Conservation (phyloP, 306 rosid genomes). For the Arachis hypogaea region DNA sequence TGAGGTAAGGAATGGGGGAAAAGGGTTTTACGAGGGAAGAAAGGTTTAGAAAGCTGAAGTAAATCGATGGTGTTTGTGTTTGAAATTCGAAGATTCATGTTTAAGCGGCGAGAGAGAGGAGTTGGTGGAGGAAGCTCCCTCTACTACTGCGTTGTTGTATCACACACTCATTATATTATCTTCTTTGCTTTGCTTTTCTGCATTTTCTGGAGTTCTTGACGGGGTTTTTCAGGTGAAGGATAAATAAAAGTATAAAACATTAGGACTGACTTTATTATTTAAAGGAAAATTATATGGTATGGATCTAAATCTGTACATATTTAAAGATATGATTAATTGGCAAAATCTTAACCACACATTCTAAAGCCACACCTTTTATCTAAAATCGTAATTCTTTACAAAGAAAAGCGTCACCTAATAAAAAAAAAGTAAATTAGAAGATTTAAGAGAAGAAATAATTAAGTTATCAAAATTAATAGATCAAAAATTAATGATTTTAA, state of each 20-base stretch:
- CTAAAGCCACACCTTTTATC: too few species aligned
- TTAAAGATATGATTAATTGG: too few species aligned
- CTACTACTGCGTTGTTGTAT: not conserved
- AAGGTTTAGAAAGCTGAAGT: slow-evolving; percentile 54
- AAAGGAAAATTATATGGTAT: too few species aligned
- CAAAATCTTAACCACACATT: too few species aligned
- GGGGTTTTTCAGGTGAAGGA: not conserved
- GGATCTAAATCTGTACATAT: too few species aligned
- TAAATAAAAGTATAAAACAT: too few species aligned
- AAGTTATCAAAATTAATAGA: too few species aligned
- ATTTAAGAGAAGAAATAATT: too few species aligned
- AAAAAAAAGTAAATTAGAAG: too few species aligned
- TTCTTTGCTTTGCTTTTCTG: not conserved
- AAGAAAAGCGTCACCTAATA: too few species aligned
- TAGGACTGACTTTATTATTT: not conserved
- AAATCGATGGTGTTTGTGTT: slow-evolving; percentile 45
- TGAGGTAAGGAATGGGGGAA: slow-evolving; percentile 41
- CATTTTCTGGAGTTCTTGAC: not conserved
- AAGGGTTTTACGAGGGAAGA: slow-evolving; percentile 47
- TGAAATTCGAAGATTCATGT: slow-evolving; percentile 57
- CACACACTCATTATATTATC: not conserved
- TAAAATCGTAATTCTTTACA: too few species aligned
- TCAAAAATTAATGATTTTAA: too few species aligned
- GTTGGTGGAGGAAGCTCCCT: not conserved
- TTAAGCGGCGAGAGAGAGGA: slow-evolving; percentile 35